Base-by-base conservation (phyloP, 2,329 filamentous ascomycete species). In the Aspergillus pseudonomiae region DNA sequence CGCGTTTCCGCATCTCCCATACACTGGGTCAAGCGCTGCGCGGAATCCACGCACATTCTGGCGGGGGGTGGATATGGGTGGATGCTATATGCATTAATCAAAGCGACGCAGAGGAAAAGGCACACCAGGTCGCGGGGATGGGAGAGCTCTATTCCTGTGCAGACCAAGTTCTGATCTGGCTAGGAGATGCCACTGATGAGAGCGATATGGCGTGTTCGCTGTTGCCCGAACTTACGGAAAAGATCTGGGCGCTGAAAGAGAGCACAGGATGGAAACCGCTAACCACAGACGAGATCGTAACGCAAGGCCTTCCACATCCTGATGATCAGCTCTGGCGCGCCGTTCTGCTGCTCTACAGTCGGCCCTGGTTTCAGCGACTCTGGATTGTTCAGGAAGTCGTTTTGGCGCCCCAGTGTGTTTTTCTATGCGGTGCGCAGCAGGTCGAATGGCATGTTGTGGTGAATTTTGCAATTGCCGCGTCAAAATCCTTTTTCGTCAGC, bases 371-470 rank as follows among this genome's bases (percentile, higher is more conserved):
- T 19, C 53, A 55, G 53, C 53, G 32, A 39, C 30, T 55, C 26
- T 55, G 53, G 53, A 39, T 55, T 39, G 53, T 55, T 26, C 53
- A 55, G 11, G 53, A 55, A 32, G 30, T 55, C 11, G 53, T 55
- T 19, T 10, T 55, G n/a, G 53, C 32, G 32, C 53, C 5, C 3
- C 16, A 36, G 10, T 55, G 53, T 34, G 32, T 55, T 10, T 55
- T 55, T 39, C 3, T 55, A n/a, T 55, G 53, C 53, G n/a, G 43
- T 9, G 0, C 21, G 21, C 10, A 6, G 21, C 43, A 14, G 43
- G 6, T 45, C 12, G 43, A 24, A 12, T 46, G 43, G 43, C n/a
- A 21, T 11, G 9, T 21, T 14, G 0, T 46, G 3, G 4, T 46
- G 4, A 24, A 46, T 24, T 24, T 46, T 46, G n/a, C 43, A 5